Conservation (phyloP, 1,139 yeast genomes). For the Candida albicans region DNA sequence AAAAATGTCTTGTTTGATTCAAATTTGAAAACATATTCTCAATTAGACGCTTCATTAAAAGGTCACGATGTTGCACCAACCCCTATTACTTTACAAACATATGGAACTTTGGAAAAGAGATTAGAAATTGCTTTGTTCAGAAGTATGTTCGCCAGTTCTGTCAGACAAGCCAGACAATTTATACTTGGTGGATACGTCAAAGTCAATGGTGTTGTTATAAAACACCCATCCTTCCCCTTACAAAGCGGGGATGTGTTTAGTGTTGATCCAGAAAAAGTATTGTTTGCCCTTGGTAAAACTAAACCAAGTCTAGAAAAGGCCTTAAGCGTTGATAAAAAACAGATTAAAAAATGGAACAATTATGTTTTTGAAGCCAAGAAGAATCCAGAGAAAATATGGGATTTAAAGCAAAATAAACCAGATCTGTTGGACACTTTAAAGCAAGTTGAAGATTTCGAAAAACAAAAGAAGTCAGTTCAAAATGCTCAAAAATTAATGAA, state of each 20-base stretch:
- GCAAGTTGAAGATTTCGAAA: conserved; percentile 27
- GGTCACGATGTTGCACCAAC: conserved; percentile 59
- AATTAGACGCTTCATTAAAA: conserved; percentile 72
- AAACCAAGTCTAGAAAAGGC: conserved; percentile 77
- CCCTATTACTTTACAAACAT: conserved; percentile 87
- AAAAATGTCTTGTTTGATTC: conserved; percentile 64
- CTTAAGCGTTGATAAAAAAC: conserved; percentile 65
- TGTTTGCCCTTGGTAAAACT: conserved; percentile 78
- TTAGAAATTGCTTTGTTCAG: conserved; percentile 88
- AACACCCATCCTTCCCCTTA: conserved; percentile 78
- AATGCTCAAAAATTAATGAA: conserved; percentile 33
- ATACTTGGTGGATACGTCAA: conserved; percentile 78
- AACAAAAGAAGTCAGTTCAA: conserved; percentile 20
- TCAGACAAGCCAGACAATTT: conserved; percentile 91
- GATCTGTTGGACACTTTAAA: conserved; percentile 34
- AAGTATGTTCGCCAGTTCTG: conserved; percentile 89
- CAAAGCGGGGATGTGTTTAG: conserved; percentile 84
- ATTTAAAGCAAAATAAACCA: conserved; percentile 49
- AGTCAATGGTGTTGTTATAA: conserved; percentile 79
- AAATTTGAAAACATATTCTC: conserved; percentile 79
- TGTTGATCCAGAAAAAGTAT: conserved; percentile 82
- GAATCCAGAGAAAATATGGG: conserved; percentile 62
- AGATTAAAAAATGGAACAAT: conserved; percentile 73
- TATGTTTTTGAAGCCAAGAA: conserved; percentile 59
- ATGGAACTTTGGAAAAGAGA: conserved; percentile 83